Conservation (phyloP, 176 grass and related monocot species). For the Eragrostis nindensis region DNA sequence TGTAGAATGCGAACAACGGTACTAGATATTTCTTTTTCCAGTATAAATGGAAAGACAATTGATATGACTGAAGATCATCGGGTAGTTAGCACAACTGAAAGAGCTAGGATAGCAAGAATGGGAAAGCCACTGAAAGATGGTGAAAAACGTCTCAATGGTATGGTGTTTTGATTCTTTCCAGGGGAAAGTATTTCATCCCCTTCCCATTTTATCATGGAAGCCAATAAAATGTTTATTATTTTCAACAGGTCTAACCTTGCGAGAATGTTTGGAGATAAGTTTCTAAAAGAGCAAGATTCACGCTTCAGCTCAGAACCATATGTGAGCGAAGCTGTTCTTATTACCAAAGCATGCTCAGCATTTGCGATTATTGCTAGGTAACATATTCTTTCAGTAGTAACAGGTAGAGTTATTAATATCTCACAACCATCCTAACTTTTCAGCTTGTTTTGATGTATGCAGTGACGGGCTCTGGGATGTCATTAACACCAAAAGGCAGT, state of each 20-base stretch:
- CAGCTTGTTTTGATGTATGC: background rate
- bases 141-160: constrained; percentile 72
- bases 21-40: constrained; percentile 37
- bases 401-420: constrained; percentile 7
- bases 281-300: constrained; percentile 80
- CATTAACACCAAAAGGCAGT: constrained; percentile 68
- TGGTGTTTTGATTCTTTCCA: constrained; percentile 1
- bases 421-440: background rate
- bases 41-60: constrained; percentile 62
- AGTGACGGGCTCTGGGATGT: constrained; percentile 98
- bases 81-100: constrained; percentile 68
- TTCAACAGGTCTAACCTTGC: constrained; percentile 76
- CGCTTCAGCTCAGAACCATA: constrained; percentile 89
- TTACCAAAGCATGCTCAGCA: constrained; percentile 60
- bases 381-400: background rate
- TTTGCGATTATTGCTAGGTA: constrained; percentile 90
- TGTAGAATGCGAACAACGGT: constrained; percentile 2
- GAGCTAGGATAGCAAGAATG: constrained; percentile 63
- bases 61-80: constrained; percentile 87
- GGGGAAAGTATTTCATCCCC: background rate
- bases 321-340: constrained; percentile 63
- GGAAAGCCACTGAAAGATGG: constrained; percentile 78
- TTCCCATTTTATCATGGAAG: background rate
- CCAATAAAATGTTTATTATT: constrained; percentile 9
- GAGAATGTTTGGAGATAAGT: constrained; percentile 87